Percentiles rank a stretch among this genome's conserved stretches.
phyloP scores from a whole-genome alignment of 2,329 filamentous ascomycete species.

The Thyridium curvatum region DNA sequence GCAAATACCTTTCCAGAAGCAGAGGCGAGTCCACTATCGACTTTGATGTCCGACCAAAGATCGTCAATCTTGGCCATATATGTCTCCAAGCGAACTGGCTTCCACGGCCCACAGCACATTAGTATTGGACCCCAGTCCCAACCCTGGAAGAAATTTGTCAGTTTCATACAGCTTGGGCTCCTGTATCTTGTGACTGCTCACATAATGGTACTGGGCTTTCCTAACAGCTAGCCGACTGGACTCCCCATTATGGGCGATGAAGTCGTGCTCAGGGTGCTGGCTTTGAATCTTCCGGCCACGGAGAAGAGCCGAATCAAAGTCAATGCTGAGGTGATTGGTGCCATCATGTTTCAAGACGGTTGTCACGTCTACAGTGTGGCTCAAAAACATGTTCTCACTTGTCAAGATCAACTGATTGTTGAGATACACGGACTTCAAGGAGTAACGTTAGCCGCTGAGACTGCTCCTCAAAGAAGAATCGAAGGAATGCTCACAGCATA shows the following conservation, averaged over 20 bases:
- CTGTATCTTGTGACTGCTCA: neutral
- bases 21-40: slow-evolving; percentile 26
- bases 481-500: slow-evolving; percentile 31
- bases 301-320: slow-evolving; percentile 43
- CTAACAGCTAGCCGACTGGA: slow-evolving; percentile 28
- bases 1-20: slow-evolving; percentile 29
- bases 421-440: slow-evolving; percentile 51
- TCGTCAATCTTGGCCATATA: slow-evolving; percentile 55
- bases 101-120: slow-evolving; percentile 60
- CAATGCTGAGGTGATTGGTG: slow-evolving; percentile 44
- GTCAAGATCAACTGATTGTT: slow-evolving; percentile 46
- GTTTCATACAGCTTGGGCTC: neutral
- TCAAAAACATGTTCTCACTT: slow-evolving; percentile 58
- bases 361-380: slow-evolving; percentile 48
- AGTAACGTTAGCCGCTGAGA: no score
- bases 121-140: slow-evolving; percentile 67
- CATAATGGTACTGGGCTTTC: slow-evolving; percentile 64
- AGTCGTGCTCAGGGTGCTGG: slow-evolving; percentile 4
- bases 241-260: slow-evolving; percentile 8
- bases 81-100: slow-evolving; percentile 57
- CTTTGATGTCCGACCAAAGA: slow-evolving; percentile 36
- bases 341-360: slow-evolving; percentile 19
- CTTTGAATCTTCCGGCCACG: no score
- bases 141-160: slow-evolving; percentile 31
- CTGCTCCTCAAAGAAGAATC: slow-evolving; percentile 55